Conservation (phyloP, 768 basidiomycete species). For the Crassisporium funariophilum region DNA sequence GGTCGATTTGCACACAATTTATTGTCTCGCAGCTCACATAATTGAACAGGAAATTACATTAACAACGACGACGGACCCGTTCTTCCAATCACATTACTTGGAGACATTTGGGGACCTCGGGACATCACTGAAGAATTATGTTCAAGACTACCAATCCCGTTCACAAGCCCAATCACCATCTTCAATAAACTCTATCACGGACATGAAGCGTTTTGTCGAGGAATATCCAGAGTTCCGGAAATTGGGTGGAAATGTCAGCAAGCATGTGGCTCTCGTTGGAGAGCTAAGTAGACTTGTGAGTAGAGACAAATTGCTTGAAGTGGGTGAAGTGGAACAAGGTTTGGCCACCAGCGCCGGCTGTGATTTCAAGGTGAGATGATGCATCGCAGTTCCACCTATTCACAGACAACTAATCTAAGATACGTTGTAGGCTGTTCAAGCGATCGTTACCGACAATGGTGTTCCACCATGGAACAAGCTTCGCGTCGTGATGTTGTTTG, state of each 20-base stretch:
- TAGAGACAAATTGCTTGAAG: constrained; percentile 80
- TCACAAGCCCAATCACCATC: constrained; percentile 76
- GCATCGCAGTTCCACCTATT: no score
- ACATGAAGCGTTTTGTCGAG: constrained; percentile 98
- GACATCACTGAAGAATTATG: constrained; percentile 87
- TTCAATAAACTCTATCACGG: constrained; percentile 88
- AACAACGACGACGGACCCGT: constrained; percentile 87
- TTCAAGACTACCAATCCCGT: constrained; percentile 87
- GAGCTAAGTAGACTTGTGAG: constrained; percentile 92
- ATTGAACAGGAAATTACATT: constrained; percentile 84
- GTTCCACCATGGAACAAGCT: constrained; percentile 85
- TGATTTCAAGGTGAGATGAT: constrained; percentile 78
- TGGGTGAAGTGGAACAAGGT: constrained; percentile 96
- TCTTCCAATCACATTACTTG: constrained; percentile 88
- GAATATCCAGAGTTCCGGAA: constrained; percentile 98
- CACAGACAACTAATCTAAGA: no score
- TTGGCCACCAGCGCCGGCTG: constrained; percentile 89
- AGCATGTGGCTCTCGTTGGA: constrained; percentile 96
- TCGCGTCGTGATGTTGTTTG: constrained; percentile 87
- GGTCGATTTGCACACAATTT: constrained; percentile 21
- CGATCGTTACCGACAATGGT: constrained; percentile 63
- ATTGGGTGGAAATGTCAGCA: constrained; percentile 97
- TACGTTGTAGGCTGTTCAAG: constrained; percentile 84
- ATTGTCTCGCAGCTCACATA: constrained; percentile 7
- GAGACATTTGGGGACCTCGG: constrained; percentile 97